Evolutionary conservation across 2,329 filamentous ascomycete species (phyloP), one percentile per base, ranked within the genome.

Genomic region (Rhynchosporium agropyri): DNA sequence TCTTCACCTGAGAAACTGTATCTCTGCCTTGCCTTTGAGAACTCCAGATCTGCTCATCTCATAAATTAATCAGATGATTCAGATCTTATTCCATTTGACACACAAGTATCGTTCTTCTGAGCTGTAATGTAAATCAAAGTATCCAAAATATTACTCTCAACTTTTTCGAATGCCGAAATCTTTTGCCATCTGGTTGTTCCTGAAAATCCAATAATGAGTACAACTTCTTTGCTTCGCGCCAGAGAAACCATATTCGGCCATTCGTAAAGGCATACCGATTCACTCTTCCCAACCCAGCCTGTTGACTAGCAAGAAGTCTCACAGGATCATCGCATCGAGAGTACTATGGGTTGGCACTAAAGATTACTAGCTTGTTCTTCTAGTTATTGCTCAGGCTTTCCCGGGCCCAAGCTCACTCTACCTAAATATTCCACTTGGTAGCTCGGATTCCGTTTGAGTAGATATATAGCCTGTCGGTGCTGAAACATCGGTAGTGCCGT

Each of bases 371-470:
- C 20, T 20, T 20, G 20, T 20, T 20, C 20, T 20, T 20, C 20
- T 20, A 20, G 20, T 20, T 20, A 20, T 20, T 20, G 20, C 20
- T 20, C 20, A 20, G 20, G 20, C 20, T 20, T 20, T 20, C 20
- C 20, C 20, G 20, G 20, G 1, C 20, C 20, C 20, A 20, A 20
- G 20, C 83, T 0, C 89, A 89, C 61, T 83, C 83, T 28, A 89
- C 74, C 85, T 82, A 2, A 90, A 71, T n/a, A 89, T 74, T 1
- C 80, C 83, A 2, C 76, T 70, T 0, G 85, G 85, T 40, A 76
- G 72, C 55, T 75, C 76, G 64, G 43, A 38, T 3, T n/a, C 49
- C 1, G 13, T 31, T 3, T 38, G 15, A 12, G 2, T 76, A 70
- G 26, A 63, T 63, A 49, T 75, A 75, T 92, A 89, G 58, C 85